Conservation (phyloP, 192 early-diverging fungal genomes). For the Coemansia sp. region DNA sequence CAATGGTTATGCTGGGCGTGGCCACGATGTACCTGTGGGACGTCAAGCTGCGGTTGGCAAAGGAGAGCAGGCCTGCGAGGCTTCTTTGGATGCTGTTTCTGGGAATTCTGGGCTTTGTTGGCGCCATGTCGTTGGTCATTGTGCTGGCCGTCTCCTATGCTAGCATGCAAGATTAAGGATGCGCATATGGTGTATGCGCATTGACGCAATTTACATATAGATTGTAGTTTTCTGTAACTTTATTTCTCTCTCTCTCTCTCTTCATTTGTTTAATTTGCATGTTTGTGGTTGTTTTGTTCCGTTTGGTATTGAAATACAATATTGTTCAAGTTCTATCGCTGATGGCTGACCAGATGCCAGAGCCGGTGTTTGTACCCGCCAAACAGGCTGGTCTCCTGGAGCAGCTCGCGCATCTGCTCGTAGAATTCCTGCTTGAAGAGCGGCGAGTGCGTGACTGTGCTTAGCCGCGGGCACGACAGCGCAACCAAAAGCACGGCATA, state of each 20-base stretch:
- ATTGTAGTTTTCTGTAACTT: too few species aligned
- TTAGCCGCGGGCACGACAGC: background rate
- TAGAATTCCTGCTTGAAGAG: background rate
- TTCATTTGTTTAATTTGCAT: too few species aligned
- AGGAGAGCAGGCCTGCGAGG: slow-evolving; percentile 17
- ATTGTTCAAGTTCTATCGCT: too few species aligned
- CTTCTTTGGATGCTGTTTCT: slow-evolving; percentile 27
- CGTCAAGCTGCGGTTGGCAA: slow-evolving; percentile 17
- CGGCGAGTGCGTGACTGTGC: background rate
- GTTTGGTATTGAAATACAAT: too few species aligned
- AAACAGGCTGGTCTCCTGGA: background rate
- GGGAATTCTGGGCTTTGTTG: slow-evolving; percentile 26
- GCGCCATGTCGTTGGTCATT: slow-evolving; percentile 39
- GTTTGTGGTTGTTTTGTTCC: too few species aligned
- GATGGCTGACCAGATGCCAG: background rate
- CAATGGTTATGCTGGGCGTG: slow-evolving; percentile 20
- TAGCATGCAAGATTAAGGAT: background rate
- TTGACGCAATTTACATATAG: too few species aligned
- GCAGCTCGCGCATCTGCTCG: background rate
- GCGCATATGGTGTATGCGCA: background rate
- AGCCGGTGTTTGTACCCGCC: background rate
- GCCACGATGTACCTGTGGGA: slow-evolving; percentile 31
- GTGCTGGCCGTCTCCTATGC: slow-evolving; percentile 15
- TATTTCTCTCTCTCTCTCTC: too few species aligned
- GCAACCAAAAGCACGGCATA: background rate